Evolutionary conservation across 208 protist species (phyloP), one percentile per base, ranked within the genome.

Genomic region (Leishmania tropica): DNA sequence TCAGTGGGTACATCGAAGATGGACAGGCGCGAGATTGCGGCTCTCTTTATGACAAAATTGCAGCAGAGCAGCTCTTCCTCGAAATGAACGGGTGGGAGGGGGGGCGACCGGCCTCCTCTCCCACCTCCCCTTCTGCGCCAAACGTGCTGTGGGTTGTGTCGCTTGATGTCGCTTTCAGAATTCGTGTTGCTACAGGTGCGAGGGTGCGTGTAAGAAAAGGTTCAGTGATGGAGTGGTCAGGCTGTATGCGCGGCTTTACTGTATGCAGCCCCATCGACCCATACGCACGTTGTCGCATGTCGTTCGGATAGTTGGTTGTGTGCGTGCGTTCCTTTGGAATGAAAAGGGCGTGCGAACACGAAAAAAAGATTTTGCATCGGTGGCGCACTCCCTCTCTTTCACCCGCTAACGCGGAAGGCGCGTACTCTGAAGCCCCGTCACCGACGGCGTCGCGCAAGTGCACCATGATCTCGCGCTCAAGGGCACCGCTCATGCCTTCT

Each of bases 11-110:
- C 56, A 40, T 45, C 75, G 1, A 80, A 54, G 37, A 72, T 64
- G 19, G 68, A 80, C 64, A 67, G 83, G 19, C 83, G 83, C 24
- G 78, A 77, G 24, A 54, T 83, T 11, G 83, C 83, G 5, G 83
- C 83, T 17, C 83, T 86, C 37, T 86, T 86, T 62, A 86, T 86
- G 83, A 35, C 83, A n/a, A 79, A 79, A 45, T 75, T 86, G 65
- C 78, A 80, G 40, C 58, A 60, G 17, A 62, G 40, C 58, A 21
- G 35, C 76, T 37, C 75, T 40, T 70, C 73, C 40, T 48, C 45
- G 19, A 45, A 24, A 31, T 74, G 28, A 74, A 15, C 51, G 40
- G 45, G 45, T 53, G 31, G 0, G 24, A 35, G 24, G 40, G 40
- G 2, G 40, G 21, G 3, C 7, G 51, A 13, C 51, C 17, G 42